Evolutionary conservation across 257 asterid genomes (phyloP).

Genomic region (Sherardia arvensis): DNA sequence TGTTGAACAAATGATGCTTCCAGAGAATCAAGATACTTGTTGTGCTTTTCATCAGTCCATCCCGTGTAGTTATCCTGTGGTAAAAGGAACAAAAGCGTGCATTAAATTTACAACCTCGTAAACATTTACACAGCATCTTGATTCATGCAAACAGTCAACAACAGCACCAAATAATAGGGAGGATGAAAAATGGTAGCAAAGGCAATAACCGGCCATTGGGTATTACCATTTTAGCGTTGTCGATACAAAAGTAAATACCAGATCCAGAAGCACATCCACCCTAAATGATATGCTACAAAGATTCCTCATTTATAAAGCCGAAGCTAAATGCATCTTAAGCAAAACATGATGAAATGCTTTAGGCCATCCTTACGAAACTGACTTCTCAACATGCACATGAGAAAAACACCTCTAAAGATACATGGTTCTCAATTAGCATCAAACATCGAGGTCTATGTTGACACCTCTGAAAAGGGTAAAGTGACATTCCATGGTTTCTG

Average conservation of each 20-base stretch:
- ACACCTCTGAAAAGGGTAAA: not conserved
- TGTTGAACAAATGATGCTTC: slow-evolving; percentile 67
- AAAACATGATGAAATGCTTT: not conserved
- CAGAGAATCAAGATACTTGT: slow-evolving; percentile 46
- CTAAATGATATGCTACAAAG: not conserved
- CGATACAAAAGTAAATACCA: not conserved
- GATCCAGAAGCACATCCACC: not conserved
- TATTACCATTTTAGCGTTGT: not conserved
- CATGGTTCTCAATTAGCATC: not conserved
- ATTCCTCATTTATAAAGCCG: not conserved
- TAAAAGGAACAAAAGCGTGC: slow-evolving; percentile 5
- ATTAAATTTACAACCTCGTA: not conserved
- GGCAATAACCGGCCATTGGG: not conserved
- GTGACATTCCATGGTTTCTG: not conserved
- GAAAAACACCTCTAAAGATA: not conserved
- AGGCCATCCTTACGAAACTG: not conserved
- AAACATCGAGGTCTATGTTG: not conserved
- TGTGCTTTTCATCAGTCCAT: slow-evolving; percentile 80
- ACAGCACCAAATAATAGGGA: not conserved
- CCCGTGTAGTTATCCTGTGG: slow-evolving; percentile 36
- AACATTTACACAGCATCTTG: not conserved
- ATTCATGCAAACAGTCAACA: not conserved
- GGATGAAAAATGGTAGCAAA: not conserved
- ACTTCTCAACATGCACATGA: not conserved
- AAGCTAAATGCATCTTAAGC: not conserved